Base-by-base conservation (phyloP, 2,329 filamentous ascomycete genomes). In the Metarhizium rileyi region DNA sequence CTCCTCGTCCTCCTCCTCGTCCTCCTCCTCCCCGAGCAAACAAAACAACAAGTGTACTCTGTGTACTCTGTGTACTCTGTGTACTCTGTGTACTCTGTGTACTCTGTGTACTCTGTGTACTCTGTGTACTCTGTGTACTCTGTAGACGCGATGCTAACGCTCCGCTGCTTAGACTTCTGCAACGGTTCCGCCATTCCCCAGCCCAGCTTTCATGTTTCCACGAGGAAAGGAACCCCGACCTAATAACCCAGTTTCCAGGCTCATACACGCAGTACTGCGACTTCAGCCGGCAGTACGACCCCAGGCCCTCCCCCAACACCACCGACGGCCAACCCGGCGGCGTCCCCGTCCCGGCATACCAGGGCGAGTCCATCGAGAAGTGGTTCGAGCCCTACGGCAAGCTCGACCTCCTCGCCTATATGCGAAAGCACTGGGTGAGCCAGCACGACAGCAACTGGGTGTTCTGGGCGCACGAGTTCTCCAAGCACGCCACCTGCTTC, bases 241-340 rank as follows among this genome's bases (percentile, higher is more conserved):
- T n/a, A n/a, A n/a, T n/a, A 18, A 71, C 27, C 43, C 8, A 8
- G 6, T n/a, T 8, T 20, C 18, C 72, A 66, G 77, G 80, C 44
- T 75, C 72, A 1, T 85, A 79, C 60, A 83, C 80, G 0, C 80
- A 85, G 54, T 86, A 84, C 64, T 86, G 82, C 65, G 82, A 86
- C 58, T 61, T 83, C 46, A 74, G 61, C 47, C 76, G 81, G 0
- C 81, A 86, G 63, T 85, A 81, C 55, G 82, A 85, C 58, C 81
- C 80, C 1, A 59, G 63, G 14, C 78, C 79, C 0, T 73, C 71
- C 0, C 81, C 81, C 25, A 84, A 83, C 64, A 84, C 81, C 6
- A 85, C 81, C 5, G 80, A 72, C 38, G 76, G 77, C 35, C 72
- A 69, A 3, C 64, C 73, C 1, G 70, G 70, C 48, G 79, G 77